Conservation (phyloP, 1,139 yeast genomes). For the Scheffersomyces segobiensis region DNA sequence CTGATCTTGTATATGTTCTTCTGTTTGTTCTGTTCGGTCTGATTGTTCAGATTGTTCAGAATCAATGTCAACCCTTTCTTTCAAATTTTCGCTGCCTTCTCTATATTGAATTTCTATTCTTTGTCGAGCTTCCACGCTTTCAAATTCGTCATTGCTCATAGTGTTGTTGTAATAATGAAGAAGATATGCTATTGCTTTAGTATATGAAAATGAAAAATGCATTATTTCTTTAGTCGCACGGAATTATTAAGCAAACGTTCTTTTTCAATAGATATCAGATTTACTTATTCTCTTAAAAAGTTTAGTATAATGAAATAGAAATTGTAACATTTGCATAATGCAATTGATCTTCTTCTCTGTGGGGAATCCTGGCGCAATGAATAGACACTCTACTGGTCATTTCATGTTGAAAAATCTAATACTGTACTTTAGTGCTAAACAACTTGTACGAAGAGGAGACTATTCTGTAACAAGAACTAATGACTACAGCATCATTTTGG, state of each 20-base stretch:
- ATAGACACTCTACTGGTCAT: slow-evolving; percentile 45
- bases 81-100: slow-evolving; percentile 1
- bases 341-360: slow-evolving; percentile 34
- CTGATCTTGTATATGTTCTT: neutral
- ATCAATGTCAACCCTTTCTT: slow-evolving; percentile 1
- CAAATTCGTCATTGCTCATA: slow-evolving; percentile 5
- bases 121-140: slow-evolving; percentile 5
- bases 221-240: neutral
- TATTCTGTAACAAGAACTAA: slow-evolving; percentile 25
- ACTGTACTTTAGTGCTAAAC: slow-evolving; percentile 25
- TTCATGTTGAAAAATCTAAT: slow-evolving; percentile 29
- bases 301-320: neutral
- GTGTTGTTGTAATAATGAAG: neutral
- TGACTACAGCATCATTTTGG: slow-evolving; percentile 24
- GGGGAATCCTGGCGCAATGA: slow-evolving; percentile 45
- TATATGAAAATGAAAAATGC: neutral
- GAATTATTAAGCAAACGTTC: neutral
- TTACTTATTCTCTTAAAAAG: no score
- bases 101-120: neutral
- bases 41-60: neutral
- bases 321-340: neutral
- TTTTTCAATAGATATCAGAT: no score
- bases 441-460: slow-evolving; percentile 16
- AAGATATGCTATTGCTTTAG: neutral
- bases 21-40: neutral